phyloP scores from a whole-genome alignment of 2,329 filamentous ascomycete genomes.

The Xylariales sp. region DNA sequence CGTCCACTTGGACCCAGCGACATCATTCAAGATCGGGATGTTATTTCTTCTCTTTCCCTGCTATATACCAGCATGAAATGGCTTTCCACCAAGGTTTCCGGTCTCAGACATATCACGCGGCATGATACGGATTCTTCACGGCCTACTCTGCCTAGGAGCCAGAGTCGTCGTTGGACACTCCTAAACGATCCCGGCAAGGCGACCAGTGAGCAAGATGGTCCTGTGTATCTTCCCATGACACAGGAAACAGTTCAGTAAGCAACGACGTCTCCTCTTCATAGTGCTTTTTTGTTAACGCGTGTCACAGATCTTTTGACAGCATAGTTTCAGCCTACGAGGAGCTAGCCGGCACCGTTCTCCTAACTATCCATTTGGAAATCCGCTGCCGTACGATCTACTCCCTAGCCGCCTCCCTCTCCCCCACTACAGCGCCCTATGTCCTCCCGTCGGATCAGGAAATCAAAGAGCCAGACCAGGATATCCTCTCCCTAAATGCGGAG shows the following conservation, averaged over 20 bases:
- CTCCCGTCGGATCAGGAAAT: slow-evolving; percentile 64
- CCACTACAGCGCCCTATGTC: slow-evolving; percentile 55
- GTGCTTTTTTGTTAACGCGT: too few relatives aligned
- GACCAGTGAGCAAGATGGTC: slow-evolving; percentile 52
- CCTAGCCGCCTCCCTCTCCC: slow-evolving; percentile 59
- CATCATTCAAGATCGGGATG: slow-evolving; percentile 85
- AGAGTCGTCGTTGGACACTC: slow-evolving; percentile 78
- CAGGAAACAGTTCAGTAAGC: slow-evolving; percentile 75
- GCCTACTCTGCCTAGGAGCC: slow-evolving; percentile 47
- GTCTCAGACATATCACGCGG: slow-evolving; percentile 76
- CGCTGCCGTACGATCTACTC: slow-evolving; percentile 82
- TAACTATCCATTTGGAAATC: slow-evolving; percentile 85
- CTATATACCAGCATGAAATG: slow-evolving; percentile 98
- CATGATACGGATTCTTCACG: slow-evolving; percentile 64
- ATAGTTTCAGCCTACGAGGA: slow-evolving; percentile 80
- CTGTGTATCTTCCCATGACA: slow-evolving; percentile 83
- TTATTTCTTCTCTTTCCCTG: slow-evolving; percentile 76
- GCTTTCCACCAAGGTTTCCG: slow-evolving; percentile 78
- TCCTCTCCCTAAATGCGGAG: slow-evolving; percentile 78
- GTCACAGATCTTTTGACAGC: slow-evolving; percentile 76
- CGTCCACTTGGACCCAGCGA: slow-evolving; percentile 68
- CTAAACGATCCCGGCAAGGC: slow-evolving; percentile 59
- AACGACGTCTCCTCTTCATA: background rate
- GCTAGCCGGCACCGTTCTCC: slow-evolving; percentile 71
- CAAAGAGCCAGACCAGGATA: slow-evolving; percentile 70